Conservation (phyloP, 2,329 filamentous ascomycete species). For the Nannizzia gypsea region DNA sequence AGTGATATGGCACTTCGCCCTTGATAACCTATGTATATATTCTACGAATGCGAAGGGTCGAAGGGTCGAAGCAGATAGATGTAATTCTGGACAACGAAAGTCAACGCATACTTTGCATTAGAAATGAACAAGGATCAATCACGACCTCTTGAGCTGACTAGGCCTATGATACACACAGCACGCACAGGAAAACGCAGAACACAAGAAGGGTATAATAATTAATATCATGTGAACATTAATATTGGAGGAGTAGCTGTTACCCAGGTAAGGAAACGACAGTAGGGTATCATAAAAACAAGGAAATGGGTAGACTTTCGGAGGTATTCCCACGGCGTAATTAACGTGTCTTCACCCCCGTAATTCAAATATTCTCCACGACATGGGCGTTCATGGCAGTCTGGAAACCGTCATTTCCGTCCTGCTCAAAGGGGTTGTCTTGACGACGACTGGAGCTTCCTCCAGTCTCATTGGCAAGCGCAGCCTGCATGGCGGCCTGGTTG, state of each 20-base stretch:
- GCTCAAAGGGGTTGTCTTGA: slow-evolving; percentile 26
- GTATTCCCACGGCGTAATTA: no score
- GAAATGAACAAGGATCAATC: background rate
- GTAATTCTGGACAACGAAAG: background rate
- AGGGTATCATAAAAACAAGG: background rate
- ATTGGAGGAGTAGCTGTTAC: no score
- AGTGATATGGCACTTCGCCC: background rate
- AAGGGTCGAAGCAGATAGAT: no score
- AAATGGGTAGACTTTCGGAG: background rate
- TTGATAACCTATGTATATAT: background rate
- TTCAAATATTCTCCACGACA: slow-evolving; percentile 75
- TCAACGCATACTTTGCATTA: background rate
- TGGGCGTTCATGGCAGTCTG: slow-evolving; percentile 70
- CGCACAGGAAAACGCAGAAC: background rate
- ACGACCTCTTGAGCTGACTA: background rate
- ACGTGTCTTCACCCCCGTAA: background rate
- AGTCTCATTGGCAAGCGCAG: slow-evolving; percentile 39
- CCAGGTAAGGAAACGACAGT: background rate
- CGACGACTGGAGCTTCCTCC: slow-evolving; percentile 46
- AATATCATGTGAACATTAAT: background rate
- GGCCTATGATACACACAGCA: background rate
- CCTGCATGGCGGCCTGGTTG: slow-evolving; percentile 43
- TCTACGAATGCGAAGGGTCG: background rate
- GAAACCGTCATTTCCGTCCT: slow-evolving; percentile 47
- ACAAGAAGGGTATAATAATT: background rate